phyloP scores from a whole-genome alignment of 2,329 filamentous ascomycete genomes.

The Fusarium oligoseptatum region DNA sequence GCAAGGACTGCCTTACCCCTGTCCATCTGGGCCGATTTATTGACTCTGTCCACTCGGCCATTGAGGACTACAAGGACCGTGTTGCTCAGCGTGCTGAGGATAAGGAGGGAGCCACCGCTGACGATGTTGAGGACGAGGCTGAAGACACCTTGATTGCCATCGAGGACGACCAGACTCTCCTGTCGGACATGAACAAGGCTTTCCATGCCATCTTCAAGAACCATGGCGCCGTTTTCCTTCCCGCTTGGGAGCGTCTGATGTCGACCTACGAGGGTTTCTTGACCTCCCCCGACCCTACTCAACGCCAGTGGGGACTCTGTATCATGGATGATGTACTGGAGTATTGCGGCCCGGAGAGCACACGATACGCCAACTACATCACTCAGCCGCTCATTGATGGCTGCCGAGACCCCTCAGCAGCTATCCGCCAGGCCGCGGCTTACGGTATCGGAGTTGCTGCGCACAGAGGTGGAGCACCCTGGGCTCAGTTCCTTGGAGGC shows the following conservation, averaged over 20 bases:
- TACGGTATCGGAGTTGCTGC: conserved; percentile 97
- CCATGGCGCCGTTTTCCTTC: conserved; percentile 86
- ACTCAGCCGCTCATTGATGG: conserved; percentile 88
- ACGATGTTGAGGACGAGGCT: conserved; percentile 90
- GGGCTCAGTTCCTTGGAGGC: conserved; percentile 88
- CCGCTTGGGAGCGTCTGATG: conserved; percentile 88
- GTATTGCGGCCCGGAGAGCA: conserved; percentile 92
- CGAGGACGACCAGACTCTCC: conserved; percentile 94
- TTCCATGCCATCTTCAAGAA: conserved; percentile 99
- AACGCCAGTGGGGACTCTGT: conserved; percentile 98
- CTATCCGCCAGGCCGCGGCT: conserved; percentile 94
- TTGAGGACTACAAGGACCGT: conserved; percentile 93
- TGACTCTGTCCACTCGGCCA: conserved; percentile 83
- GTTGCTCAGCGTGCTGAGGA: conserved; percentile 89
- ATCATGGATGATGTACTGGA: conserved; percentile 99
- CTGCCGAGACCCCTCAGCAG: conserved; percentile 86
- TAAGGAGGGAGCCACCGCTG: conserved; percentile 76
- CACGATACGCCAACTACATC: conserved; percentile 87
- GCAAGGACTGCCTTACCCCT: conserved; percentile 82
- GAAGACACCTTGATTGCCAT: conserved; percentile 92
- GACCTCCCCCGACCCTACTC: conserved; percentile 83
- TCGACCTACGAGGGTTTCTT: conserved; percentile 89
- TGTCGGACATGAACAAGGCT: conserved; percentile 99
- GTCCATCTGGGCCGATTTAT: conserved; percentile 91
- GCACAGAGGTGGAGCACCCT: conserved; percentile 87